These are phyloP conservation scores for Cryphonectria nitschkei DNA, from an alignment of 2,329 filamentous ascomycete genomes.

Conservation along the genomic window DNA sequence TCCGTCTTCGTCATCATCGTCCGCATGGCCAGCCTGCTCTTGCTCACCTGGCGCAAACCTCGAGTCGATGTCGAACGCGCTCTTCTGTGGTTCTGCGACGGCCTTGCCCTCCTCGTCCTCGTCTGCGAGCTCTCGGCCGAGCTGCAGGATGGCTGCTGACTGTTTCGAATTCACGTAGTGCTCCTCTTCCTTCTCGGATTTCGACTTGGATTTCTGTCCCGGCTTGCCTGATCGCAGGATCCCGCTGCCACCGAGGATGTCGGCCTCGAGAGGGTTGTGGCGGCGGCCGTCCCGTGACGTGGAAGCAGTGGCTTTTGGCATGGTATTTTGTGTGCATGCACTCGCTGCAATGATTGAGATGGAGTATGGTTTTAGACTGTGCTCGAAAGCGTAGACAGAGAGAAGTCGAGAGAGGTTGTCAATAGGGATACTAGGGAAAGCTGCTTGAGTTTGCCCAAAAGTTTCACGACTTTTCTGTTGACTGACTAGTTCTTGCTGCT, in stretches of 20 bases:
- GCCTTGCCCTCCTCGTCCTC: slow-evolving; percentile 66
- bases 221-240: slow-evolving; percentile 56
- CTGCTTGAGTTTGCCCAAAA: slow-evolving; percentile 1
- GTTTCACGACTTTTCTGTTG: slow-evolving; percentile 19
- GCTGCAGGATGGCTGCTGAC: slow-evolving; percentile 84
- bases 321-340: slow-evolving; percentile 43
- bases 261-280: slow-evolving; percentile 91
- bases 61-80: slow-evolving; percentile 81
- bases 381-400: background rate
- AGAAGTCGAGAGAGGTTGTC: background rate
- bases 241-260: slow-evolving; percentile 69
- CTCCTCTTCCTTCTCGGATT: slow-evolving; percentile 72
- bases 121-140: slow-evolving; percentile 85
- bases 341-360: background rate
- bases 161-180: slow-evolving; percentile 85
- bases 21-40: slow-evolving; percentile 51
- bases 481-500: slow-evolving; percentile 22
- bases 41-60: slow-evolving; percentile 63
- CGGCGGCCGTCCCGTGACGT: slow-evolving; percentile 65
- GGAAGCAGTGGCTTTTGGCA: slow-evolving; percentile 78
- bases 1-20: slow-evolving; percentile 62
- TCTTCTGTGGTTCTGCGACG: slow-evolving; percentile 48
- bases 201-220: slow-evolving; percentile 61
- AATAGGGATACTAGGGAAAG: background rate
- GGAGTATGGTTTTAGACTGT: background rate